Evolutionary conservation across 2,329 filamentous ascomycete species (phyloP), one percentile per base, ranked within the genome.

Genomic region (Neofusicoccum laricinum): DNA sequence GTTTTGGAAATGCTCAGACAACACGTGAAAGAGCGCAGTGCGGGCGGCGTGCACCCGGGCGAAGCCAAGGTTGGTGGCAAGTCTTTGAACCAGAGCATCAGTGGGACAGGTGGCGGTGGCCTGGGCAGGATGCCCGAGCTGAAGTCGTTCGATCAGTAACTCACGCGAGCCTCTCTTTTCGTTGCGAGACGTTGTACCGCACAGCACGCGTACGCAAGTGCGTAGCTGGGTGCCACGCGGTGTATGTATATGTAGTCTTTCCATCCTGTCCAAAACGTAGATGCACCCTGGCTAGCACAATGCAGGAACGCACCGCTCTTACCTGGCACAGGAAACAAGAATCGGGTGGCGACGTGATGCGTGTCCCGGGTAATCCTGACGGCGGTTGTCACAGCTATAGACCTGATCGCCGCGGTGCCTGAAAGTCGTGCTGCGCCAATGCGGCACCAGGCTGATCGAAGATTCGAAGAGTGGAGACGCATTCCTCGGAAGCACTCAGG

Each of bases 1-100:
- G 87, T 97, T 62, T 79, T 99, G 71, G 77, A 76, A 30, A 79
- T 95, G 82, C 76, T 99, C 76, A 84, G 94, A 75, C 82, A 85
- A 70, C 95, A 99, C 81, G 95, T 98, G 32, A 85, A 86, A 70
- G 82, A 86, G 67, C 84, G 86, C 70, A 91, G 88, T 71, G 88
- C 88, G 64, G 85, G 80, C 40, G 87, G 84, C 75, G 84, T 77
- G 72, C 69, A 76, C 68, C 77, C 76, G 45, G 76, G 72, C 48
- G 75, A 73, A 36, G 71, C 68, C 64, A 69, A 74, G 66, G 73
- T 73, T 10, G 72, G 70, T 34, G 72, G 69, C 30, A 75, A 76
- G 66, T 72, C 70, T 12, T 66, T 78, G 34, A 70, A 68, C 6
- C 69, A 73, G 43, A 70, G 70, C 14, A 72, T 74, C 2, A 74